A percentile compares a stretch with the other conserved stretches of the same genome.
phyloP scores from a whole-genome alignment of 192 early-diverging fungal species.

The Umbelopsis ramanniana region DNA sequence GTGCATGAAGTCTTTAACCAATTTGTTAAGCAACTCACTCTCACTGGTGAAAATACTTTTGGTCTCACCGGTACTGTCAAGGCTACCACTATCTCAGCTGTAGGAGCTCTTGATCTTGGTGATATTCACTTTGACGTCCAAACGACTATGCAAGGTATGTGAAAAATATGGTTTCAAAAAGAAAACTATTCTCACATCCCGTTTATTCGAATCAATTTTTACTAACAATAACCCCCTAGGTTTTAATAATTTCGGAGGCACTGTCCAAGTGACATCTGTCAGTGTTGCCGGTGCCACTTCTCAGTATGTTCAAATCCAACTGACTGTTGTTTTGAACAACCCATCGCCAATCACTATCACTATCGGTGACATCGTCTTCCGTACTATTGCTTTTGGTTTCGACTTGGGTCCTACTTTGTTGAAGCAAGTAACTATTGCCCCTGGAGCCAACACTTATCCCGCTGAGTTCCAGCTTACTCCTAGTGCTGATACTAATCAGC shows the following conservation, averaged over 20 bases:
- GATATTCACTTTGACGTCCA: conserved; percentile 46
- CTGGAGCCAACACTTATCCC: conserved; percentile 49
- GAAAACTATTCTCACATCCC: neutral
- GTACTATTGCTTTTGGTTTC: conserved; percentile 36
- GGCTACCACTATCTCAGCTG: conserved; percentile 32
- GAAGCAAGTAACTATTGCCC: conserved; percentile 46
- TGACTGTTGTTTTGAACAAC: conserved; percentile 51
- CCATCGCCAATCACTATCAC: conserved; percentile 58
- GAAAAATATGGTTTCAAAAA: too few relatives aligned
- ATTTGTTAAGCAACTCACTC: conserved; percentile 37
- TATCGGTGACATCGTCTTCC: conserved; percentile 49
- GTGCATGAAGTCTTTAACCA: conserved; percentile 28
- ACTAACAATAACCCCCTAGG: conserved; percentile 24
- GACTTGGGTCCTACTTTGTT: conserved; percentile 49
- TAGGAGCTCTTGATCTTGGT: conserved; percentile 45
- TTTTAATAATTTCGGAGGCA: conserved; percentile 37
- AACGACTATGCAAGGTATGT: conserved; percentile 39
- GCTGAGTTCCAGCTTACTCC: conserved; percentile 50
- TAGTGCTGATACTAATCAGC: conserved; percentile 18
- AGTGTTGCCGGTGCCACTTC: conserved; percentile 27
- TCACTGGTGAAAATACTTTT: conserved; percentile 23
- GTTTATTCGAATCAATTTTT: neutral
- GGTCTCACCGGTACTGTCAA: conserved; percentile 36
- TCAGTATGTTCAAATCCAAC: conserved; percentile 46
- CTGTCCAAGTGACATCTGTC: conserved; percentile 17